Evolutionary conservation across 1,284 basidiomycete genomes (phyloP).

Genomic region (Cutaneotrichosporon daszewskae): DNA sequence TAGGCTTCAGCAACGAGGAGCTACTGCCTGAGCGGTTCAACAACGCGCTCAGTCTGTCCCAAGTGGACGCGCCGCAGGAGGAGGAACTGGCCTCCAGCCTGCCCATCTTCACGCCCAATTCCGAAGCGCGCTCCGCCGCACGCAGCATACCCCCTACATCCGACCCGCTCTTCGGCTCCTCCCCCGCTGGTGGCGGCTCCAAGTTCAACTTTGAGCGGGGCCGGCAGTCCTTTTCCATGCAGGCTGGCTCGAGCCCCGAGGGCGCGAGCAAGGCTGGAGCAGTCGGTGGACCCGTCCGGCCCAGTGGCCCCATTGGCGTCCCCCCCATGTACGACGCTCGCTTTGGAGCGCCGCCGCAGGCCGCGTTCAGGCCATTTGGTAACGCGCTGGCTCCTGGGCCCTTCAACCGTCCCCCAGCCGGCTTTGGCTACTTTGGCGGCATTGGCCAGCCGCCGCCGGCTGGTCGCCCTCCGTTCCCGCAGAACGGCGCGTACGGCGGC

Average conservation of each 20-base stretch:
- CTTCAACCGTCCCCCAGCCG: slow-evolving; percentile 18
- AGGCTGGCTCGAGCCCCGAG: slow-evolving; percentile 5
- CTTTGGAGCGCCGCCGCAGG: slow-evolving; percentile 5
- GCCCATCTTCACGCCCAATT: slow-evolving; percentile 14
- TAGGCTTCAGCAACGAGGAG: slow-evolving; percentile 67
- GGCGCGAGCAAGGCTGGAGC: slow-evolving; percentile 7
- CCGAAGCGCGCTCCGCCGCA: slow-evolving; percentile 9
- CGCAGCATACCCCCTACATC: slow-evolving; percentile 7
- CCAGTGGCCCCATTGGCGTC: background rate
- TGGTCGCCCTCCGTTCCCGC: slow-evolving; percentile 15
- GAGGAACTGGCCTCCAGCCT: slow-evolving; percentile 8
- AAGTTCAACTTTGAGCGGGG: slow-evolving; percentile 9
- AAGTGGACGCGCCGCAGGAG: slow-evolving; percentile 48
- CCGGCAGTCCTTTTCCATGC: slow-evolving; percentile 2
- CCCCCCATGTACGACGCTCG: slow-evolving; percentile 3
- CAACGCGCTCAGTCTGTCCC: slow-evolving; percentile 59
- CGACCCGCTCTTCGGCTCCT: slow-evolving; percentile 16
- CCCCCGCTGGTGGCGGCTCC: slow-evolving; percentile 5
- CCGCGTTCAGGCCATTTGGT: slow-evolving; percentile 11
- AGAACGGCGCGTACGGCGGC: slow-evolving; percentile 16
- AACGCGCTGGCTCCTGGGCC: slow-evolving; percentile 16
- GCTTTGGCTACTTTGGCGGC: slow-evolving; percentile 22
- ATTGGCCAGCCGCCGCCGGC: slow-evolving; percentile 7
- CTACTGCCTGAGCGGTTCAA: slow-evolving; percentile 58
- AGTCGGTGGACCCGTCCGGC: slow-evolving; percentile 15